Conservation (phyloP, 2,329 filamentous ascomycete genomes). For the Claviceps purpurea region DNA sequence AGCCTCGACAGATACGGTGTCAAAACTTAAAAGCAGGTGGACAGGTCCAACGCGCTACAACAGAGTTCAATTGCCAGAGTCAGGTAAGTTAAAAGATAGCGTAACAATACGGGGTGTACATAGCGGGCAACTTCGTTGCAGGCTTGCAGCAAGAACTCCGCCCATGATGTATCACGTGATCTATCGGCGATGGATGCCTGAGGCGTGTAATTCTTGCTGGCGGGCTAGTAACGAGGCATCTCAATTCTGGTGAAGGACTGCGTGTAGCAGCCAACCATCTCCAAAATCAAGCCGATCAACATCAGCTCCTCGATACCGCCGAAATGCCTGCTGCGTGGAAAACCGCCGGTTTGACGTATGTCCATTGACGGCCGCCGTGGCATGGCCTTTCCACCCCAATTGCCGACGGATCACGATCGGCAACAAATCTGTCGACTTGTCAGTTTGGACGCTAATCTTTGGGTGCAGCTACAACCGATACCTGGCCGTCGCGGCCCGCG, state of each 20-base stretch:
- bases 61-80: too few relatives aligned
- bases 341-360: conserved; percentile 91
- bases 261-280: conserved; percentile 20
- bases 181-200: conserved; percentile 12
- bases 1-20: too few relatives aligned
- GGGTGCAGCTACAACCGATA: conserved; percentile 91
- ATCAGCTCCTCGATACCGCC: conserved; percentile 25
- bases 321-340: conserved; percentile 98
- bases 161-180: conserved; percentile 9
- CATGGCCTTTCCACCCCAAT: background rate
- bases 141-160: background rate
- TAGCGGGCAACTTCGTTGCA: too few relatives aligned
- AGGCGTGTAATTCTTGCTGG: conserved; percentile 16
- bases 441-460: conserved; percentile 1
- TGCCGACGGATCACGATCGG: background rate
- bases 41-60: too few relatives aligned
- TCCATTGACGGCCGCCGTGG: conserved; percentile 19
- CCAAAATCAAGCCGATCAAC: conserved; percentile 13
- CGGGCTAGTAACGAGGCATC: conserved; percentile 10
- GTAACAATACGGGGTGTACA: too few relatives aligned
- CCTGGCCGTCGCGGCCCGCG: conserved; percentile 86
- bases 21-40: too few relatives aligned
- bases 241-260: conserved; percentile 24
- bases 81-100: too few relatives aligned
- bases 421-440: conserved; percentile 1